Evolutionary conservation across 139 green algal genomes (phyloP).

Genomic region (Coelastrella sp.): DNA sequence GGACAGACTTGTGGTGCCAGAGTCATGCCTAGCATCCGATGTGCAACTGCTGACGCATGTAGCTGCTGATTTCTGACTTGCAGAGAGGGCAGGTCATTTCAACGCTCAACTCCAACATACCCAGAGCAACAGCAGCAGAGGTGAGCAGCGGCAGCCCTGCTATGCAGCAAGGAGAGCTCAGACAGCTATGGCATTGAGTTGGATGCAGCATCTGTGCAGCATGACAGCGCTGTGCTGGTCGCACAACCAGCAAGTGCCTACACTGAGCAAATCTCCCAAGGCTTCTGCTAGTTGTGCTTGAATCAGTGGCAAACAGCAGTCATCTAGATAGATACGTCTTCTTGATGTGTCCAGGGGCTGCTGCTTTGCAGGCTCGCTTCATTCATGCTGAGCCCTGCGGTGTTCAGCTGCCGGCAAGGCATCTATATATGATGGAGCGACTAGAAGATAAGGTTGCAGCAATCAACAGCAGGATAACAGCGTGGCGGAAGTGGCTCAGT

Average conservation of each 20-base stretch:
- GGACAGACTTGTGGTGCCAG: too few species aligned
- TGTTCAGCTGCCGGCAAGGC: slow-evolving; percentile 30
- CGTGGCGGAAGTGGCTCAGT: slow-evolving; percentile 51
- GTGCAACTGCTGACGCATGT: not conserved
- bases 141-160: not conserved
- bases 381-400: slow-evolving; percentile 37
- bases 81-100: slow-evolving; percentile 42
- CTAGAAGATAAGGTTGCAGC: slow-evolving; percentile 73
- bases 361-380: slow-evolving; percentile 10
- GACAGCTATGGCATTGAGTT: too few species aligned
- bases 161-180: too few species aligned
- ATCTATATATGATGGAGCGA: slow-evolving; percentile 66
- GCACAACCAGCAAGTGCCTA: too few species aligned
- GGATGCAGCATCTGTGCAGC: too few species aligned
- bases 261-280: too few species aligned
- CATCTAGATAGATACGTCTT: too few species aligned
- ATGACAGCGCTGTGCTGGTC: too few species aligned
- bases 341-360: not conserved
- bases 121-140: not conserved
- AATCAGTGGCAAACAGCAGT: too few species aligned
- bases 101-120: slow-evolving; percentile 38
- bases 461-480: slow-evolving; percentile 64
- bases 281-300: too few species aligned
- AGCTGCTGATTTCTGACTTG: not conserved
- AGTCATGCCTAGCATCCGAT: too few species aligned